A percentile compares a stretch with the other conserved stretches of the same genome.
Evolutionary conservation across 108 stramenopile species (phyloP).

Genomic region (Epithemia pelagica): DNA sequence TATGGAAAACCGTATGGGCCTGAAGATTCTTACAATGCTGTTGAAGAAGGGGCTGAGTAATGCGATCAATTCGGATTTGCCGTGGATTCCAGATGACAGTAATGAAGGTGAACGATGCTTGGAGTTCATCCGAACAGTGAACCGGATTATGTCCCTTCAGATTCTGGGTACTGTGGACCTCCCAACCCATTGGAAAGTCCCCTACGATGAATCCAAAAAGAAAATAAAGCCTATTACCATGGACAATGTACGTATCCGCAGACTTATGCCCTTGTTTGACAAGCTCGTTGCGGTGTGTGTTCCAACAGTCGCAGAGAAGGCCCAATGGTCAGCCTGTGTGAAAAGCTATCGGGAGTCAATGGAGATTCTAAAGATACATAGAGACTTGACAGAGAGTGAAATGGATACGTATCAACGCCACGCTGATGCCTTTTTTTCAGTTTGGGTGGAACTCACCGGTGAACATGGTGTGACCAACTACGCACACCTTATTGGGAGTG

Average conservation of each 20-base stretch:
- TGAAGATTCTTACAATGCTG: background rate
- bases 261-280: background rate
- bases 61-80: background rate
- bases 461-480: constrained; percentile 21
- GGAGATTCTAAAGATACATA: background rate
- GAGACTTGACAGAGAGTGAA: background rate
- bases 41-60: background rate
- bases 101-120: background rate
- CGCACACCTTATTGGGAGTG: constrained; percentile 13
- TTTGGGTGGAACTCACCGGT: background rate
- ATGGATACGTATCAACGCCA: background rate
- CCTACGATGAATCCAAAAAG: background rate
- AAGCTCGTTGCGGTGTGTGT: background rate
- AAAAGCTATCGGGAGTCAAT: background rate
- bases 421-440: background rate
- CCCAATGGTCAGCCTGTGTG: background rate
- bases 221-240: background rate
- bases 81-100: background rate
- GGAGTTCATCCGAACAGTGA: background rate
- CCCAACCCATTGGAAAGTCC: background rate
- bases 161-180: background rate
- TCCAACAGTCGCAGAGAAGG: background rate
- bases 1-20: background rate
- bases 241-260: background rate
- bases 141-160: background rate